Percentiles rank a stretch among this genome's conserved stretches.
Conservation (phyloP, 1,284 basidiomycete genomes). For the Chondrostereum purpureum region DNA sequence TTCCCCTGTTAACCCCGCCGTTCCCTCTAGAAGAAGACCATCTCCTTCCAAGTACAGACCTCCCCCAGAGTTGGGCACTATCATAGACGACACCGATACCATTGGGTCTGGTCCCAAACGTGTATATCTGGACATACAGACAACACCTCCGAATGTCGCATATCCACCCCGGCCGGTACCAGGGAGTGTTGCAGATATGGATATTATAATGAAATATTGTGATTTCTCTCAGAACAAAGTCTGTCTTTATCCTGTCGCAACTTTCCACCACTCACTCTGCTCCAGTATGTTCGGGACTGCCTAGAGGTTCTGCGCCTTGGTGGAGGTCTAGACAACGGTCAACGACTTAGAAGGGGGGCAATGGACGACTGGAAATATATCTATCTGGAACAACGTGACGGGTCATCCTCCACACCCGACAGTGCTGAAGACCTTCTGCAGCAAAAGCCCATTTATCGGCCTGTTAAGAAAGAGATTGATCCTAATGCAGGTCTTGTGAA, state of each 20-base stretch:
- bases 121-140: constrained; percentile 52
- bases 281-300: constrained; percentile 70
- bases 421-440: constrained; percentile 5
- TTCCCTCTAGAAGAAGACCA: constrained; percentile 26
- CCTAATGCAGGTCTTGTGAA: constrained; percentile 34
- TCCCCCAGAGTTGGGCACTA: constrained; percentile 18
- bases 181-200: constrained; percentile 65
- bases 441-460: constrained; percentile 12
- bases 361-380: constrained; percentile 64
- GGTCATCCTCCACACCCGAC: background rate
- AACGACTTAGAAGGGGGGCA: constrained; percentile 50
- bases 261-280: background rate
- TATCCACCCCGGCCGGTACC: constrained; percentile 64
- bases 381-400: constrained; percentile 39
- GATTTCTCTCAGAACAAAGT: constrained; percentile 60
- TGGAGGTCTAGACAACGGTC: constrained; percentile 64
- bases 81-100: constrained; percentile 30
- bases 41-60: constrained; percentile 32
- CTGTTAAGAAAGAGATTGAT: constrained; percentile 19
- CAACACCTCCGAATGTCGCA: constrained; percentile 37
- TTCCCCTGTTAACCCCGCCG: constrained; percentile 49
- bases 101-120: constrained; percentile 53
- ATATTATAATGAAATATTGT: constrained; percentile 66
- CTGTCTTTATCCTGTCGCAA: background rate
- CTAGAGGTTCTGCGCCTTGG: constrained; percentile 68